Evolutionary conservation across 2,329 filamentous ascomycete genomes (phyloP), one percentile per base, ranked within the genome.

Genomic region (Colletotrichum costaricense): DNA sequence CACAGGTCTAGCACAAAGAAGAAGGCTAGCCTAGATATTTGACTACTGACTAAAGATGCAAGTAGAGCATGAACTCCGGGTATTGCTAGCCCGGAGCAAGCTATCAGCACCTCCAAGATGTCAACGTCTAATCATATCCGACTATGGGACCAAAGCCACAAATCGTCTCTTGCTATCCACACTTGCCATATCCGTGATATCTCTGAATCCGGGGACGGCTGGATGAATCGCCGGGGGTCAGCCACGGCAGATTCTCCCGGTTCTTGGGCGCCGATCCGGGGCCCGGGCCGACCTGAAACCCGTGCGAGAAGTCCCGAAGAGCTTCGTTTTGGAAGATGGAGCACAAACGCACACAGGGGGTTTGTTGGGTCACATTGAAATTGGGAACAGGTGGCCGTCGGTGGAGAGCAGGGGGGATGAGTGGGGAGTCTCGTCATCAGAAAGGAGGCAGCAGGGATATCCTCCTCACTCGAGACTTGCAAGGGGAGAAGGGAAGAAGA

Each of bases 251-350:
- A 55, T 28, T 58, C 30, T 58, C 55, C 68, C 62, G 63, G 42
- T 55, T 56, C n/a, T 30, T 38, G 62, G 8, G 54, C n/a, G 54
- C 49, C 66, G 33, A 30, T 26, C 30, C 66, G 19, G 66, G 70
- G 63, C 54, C 59, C 67, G 65, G 59, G 5, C 24, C 11, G 58
- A 59, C 24, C 52, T 72, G 65, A 63, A 52, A 64, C 59, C 66
- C 33, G 70, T 35, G 59, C 42, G 70, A 60, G 49, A 62, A 35
- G 58, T 42, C 35, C 64, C 42, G 42, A 22, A 11, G 35, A 54
- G 38, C 30, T 22, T 52, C 28, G 52, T 63, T 63, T 63, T 42
- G 57, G 57, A 52, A 72, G 65, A 33, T 46, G 58, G 54, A 54
- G 65, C 59, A 54, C 22, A 54, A 62, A 65, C 0, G 42, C 42